Percentiles rank a stretch among this genome's conserved stretches.
Evolutionary conservation across 768 basidiomycete species (phyloP).

Genomic region (Auricularia sp.): DNA sequence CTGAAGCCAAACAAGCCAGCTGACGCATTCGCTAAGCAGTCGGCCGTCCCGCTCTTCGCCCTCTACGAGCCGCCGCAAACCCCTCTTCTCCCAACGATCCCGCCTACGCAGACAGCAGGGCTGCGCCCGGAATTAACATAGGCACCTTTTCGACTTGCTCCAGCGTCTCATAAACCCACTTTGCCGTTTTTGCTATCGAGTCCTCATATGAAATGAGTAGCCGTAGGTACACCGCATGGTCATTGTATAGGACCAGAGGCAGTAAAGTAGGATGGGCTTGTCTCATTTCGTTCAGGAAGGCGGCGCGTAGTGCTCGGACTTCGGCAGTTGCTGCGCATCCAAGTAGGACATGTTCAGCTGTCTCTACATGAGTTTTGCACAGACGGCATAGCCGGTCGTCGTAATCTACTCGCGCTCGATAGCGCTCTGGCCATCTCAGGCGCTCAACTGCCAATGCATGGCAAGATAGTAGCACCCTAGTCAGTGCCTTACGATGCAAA

Average conservation of each 20-base stretch:
- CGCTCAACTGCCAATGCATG: background rate
- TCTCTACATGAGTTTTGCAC: background rate
- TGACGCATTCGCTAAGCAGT: background rate
- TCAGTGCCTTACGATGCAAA: background rate
- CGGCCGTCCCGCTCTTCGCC: background rate
- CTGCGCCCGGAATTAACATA: background rate
- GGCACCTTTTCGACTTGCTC: background rate
- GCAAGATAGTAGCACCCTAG: background rate
- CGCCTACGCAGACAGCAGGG: background rate
- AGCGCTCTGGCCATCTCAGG: background rate
- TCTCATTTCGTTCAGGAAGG: background rate
- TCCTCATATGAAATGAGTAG: background rate
- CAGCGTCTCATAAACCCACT: background rate
- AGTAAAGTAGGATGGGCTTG: background rate
- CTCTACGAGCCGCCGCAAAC: background rate
- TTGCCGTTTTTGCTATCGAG: background rate
- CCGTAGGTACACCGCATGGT: background rate
- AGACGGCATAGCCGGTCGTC: background rate
- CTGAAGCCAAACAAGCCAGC: background rate
- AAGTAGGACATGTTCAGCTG: background rate
- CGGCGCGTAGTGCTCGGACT: background rate
- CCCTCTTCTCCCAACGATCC: background rate
- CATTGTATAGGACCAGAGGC: background rate
- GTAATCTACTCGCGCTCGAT: background rate
- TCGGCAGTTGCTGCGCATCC: background rate